Conservation (phyloP, 306 rosid species). For the Biancaea sappan region DNA sequence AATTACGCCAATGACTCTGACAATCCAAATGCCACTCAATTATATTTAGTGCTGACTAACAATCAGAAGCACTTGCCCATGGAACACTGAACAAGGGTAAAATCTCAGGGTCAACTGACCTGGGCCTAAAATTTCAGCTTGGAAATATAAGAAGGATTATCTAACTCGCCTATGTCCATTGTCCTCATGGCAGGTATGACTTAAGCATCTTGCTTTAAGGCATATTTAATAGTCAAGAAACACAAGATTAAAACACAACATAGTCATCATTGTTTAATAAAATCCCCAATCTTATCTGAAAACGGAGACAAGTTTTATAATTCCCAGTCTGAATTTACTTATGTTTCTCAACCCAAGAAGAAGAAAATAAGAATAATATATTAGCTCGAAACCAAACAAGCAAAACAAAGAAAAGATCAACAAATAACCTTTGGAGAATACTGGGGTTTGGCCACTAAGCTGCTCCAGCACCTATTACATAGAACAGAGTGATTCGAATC, state of each 20-base stretch:
- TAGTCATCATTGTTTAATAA: not conserved
- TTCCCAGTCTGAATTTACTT: not conserved
- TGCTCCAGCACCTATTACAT: conserved; percentile 65
- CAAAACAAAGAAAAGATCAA: not conserved
- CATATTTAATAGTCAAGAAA: not conserved
- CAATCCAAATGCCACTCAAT: not conserved
- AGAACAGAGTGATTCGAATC: not conserved
- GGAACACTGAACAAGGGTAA: too few relatives aligned
- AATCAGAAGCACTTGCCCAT: too few relatives aligned
- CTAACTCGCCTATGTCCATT: too few relatives aligned
- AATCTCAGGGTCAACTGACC: too few relatives aligned
- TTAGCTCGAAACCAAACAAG: not conserved
- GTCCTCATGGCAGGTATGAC: too few relatives aligned
- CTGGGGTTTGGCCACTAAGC: conserved; percentile 78
- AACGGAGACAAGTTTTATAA: not conserved
- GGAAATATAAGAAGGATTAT: too few relatives aligned
- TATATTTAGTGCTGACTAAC: too few relatives aligned
- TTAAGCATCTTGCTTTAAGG: not conserved
- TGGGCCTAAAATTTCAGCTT: too few relatives aligned
- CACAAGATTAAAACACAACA: not conserved
- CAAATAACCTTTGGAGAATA: conserved; percentile 70
- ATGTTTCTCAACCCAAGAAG: not conserved
- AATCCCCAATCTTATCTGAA: not conserved
- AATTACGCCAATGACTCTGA: not conserved
- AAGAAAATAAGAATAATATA: too few relatives aligned